Evolutionary conservation across 805 yeast genomes (phyloP), one percentile per base, ranked within the genome.

Genomic region (Cyberlindnera amylophila): DNA sequence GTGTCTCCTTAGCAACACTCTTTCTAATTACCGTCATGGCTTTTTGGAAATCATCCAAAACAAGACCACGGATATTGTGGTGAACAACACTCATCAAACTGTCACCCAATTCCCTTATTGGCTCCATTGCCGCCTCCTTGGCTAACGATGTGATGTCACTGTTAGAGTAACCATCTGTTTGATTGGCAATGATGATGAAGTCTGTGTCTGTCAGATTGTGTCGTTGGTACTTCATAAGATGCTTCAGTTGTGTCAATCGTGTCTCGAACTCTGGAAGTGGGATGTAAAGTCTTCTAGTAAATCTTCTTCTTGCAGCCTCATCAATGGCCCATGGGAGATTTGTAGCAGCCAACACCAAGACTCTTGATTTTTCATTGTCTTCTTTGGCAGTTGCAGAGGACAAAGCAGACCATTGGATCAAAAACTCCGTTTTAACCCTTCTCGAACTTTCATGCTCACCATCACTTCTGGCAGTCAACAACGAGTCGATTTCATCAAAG

Each of bases 121-220:
- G 98, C 1, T 96, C 96, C 97, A 91, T 90, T 1, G 99, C 97
- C 3, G 96, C 95, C 61, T 91, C 97, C 63, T 90, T 93, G 2
- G 97, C 96, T 46, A 91, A 64, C 1, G 96, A 90, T 0, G 97
- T 89, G 33, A 91, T 75, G 64, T 91, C 99, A 51, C 93, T 82
- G 2, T 96, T 96, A n/a, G 96, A 86, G 63, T 81, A 88, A 0
- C 87, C 91, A 6, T 80, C 79, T 0, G 98, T 89, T 53, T 85
- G 60, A 10, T 69, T 67, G 14, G 86, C 72, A 18, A 91, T 67
- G 33, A 68, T 67, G 9, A 73, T 72, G 47, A 79, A 75, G 49
- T 90, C 96, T 3, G 59, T 71, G 0, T 77, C 85, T 12, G 75
- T 61, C 15, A 91, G 62, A 0, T 82, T 78, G 58, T 87, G 84